Conservation (phyloP, 1,139 yeast species). For the Sugiyamaella japonica region DNA sequence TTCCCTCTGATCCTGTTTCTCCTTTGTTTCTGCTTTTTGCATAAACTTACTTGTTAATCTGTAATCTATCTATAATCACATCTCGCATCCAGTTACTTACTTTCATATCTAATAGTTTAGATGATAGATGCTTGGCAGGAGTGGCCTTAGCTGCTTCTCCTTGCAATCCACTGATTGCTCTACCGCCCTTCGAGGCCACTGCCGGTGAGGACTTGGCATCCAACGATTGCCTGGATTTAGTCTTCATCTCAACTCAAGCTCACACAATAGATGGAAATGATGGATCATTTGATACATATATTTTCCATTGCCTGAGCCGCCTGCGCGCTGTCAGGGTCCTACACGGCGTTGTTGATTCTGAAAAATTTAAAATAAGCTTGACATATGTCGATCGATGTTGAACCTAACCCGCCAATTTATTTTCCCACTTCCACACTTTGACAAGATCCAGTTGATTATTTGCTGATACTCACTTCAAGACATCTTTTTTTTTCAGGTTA, state of each 20-base stretch:
- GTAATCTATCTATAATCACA: not conserved
- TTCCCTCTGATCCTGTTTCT: constrained; percentile 43
- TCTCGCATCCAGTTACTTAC: constrained; percentile 28
- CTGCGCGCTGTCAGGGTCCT: constrained; percentile 14
- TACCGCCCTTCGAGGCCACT: constrained; percentile 4
- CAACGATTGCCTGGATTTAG: not conserved
- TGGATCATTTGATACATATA: not conserved
- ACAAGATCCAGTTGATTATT: too few relatives aligned
- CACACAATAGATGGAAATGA: not conserved
- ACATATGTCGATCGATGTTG: not conserved
- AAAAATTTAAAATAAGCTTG: not conserved
- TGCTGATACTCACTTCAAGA: too few relatives aligned
- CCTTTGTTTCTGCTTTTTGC: constrained; percentile 47
- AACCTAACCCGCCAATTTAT: constrained; percentile 18
- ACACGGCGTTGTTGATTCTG: not conserved
- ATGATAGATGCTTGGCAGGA: constrained; percentile 48
- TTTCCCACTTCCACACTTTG: not conserved
- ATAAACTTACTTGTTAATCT: constrained; percentile 44
- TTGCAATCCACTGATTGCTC: constrained; percentile 18
- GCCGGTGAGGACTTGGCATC: not conserved
- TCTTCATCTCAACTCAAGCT: not conserved
- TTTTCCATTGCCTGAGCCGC: constrained; percentile 1
- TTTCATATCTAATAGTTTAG: constrained; percentile 72
- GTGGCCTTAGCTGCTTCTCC: constrained; percentile 28
- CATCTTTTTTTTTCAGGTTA: not conserved